Conservation (phyloP, 208 protist species). For the Kentomonas sorsogonicus region DNA sequence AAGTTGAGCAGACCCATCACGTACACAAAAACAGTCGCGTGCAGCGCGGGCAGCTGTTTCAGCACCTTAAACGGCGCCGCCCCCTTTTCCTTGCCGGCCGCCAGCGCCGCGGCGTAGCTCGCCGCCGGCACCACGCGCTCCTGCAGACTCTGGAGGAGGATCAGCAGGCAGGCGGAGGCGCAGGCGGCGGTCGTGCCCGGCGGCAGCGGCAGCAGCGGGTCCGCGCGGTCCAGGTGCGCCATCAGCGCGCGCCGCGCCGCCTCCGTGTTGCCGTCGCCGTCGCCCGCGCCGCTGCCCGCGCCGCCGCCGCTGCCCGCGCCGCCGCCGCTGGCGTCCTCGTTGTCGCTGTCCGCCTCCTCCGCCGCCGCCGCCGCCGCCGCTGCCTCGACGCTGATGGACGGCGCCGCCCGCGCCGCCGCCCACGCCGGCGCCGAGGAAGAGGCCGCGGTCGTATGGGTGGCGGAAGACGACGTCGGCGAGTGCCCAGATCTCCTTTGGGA, state of each 20-base stretch:
- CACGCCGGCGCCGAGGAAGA: constrained; percentile 57
- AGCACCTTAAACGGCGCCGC: constrained; percentile 57
- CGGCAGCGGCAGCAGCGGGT: constrained; percentile 22
- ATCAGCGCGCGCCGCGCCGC: constrained; percentile 51
- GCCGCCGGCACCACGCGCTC: constrained; percentile 75
- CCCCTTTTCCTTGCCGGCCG: constrained; percentile 40
- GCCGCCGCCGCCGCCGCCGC: too few species aligned
- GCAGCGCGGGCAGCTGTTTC: constrained; percentile 61
- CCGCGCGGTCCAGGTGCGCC: constrained; percentile 56
- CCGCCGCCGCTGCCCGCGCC: constrained; percentile 57
- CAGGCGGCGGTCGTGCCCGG: constrained; percentile 19
- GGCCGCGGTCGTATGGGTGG: constrained; percentile 33
- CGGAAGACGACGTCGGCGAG: constrained; percentile 56
- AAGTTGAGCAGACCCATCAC: constrained; percentile 80
- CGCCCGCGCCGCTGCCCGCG: constrained; percentile 27
- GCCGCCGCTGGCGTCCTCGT: constrained; percentile 28
- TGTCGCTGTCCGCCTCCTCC: constrained; percentile 61
- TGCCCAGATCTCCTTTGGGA: constrained; percentile 89
- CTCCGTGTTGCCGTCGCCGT: too few species aligned
- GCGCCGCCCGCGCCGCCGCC: constrained; percentile 31
- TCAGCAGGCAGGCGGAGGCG: constrained; percentile 61
- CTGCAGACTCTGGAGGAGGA: constrained; percentile 68
- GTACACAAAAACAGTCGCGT: constrained; percentile 85
- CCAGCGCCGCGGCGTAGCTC: constrained; percentile 52
- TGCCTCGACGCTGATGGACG: too few species aligned